These are phyloP conservation scores for Oemleria cerasiformis DNA, from an alignment of 306 rosid genomes.

Conservation along the genomic window DNA sequence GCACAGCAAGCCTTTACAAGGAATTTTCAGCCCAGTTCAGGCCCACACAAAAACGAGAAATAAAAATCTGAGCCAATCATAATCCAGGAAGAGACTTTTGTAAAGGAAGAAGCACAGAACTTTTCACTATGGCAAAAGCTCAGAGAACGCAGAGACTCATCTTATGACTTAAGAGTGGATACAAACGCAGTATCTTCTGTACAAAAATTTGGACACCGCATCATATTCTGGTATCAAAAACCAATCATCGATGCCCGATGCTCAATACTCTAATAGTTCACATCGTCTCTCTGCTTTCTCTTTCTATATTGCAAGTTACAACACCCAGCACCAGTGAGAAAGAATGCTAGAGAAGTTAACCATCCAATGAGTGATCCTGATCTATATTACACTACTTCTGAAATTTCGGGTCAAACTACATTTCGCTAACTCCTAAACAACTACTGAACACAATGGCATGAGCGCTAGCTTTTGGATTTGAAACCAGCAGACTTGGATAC, in stretches of 20 bases:
- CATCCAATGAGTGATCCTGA: background rate
- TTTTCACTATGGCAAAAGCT: too few relatives aligned
- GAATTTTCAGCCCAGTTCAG: too few relatives aligned
- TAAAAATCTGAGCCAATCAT: background rate
- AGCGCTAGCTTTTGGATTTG: background rate
- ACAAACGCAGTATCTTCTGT: background rate
- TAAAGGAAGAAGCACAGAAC: too few relatives aligned
- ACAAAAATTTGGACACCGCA: background rate
- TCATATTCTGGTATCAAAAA: background rate
- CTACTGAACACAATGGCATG: background rate
- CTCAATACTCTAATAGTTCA: background rate
- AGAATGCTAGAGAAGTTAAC: background rate
- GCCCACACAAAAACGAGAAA: too few relatives aligned
- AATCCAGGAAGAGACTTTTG: background rate
- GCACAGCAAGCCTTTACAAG: too few relatives aligned
- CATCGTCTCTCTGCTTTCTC: background rate
- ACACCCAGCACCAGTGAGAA: background rate
- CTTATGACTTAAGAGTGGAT: background rate
- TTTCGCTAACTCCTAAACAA: background rate
- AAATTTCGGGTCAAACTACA: background rate
- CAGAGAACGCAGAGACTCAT: background rate
- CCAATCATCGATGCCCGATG: background rate
- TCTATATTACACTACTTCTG: background rate
- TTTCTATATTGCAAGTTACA: background rate
- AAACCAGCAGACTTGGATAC: slow-evolving; percentile 20